Evolutionary conservation across 306 rosid species (phyloP), one percentile per base, ranked within the genome.

Genomic region (Cucurbita pepo): DNA sequence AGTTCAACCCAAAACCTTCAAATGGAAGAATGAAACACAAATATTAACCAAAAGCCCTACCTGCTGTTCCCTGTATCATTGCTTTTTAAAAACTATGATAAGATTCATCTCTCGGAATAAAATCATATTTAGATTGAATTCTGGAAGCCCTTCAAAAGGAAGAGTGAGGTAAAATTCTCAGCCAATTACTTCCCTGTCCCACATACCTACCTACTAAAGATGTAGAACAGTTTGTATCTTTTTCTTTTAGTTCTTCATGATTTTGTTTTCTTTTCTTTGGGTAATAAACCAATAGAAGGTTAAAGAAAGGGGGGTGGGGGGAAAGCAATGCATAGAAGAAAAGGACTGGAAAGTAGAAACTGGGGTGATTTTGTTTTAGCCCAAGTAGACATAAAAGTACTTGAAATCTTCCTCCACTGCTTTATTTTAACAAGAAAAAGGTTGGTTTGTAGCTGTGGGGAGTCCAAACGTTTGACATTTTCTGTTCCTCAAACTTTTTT

Each of bases 381-480:
- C 47, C 34, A 75, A 70, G 75, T 76, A 72, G 77, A 71, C 61
- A 76, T 50, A 30, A 65, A 79, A 76, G 56, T 71, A 78, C 40
- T 72, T 75, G 75, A 64, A 70, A 52, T 66, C 64, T 77, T 80
- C 70, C 71, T 60, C 40, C 10, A 76, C 66, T 75, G 76, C 54
- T 78, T 78, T 69, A 63, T 86, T 85, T 80, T 22, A 57, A 57
- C 18, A 58, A 79, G 5, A 81, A 78, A 75, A 69, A 80, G 71
- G 61, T 56, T 55, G 56, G 74, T 52, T 61, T 82, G 37, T 74
- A 81, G 85, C 16, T 40, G 30, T n/a, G 52, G 36, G 70, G 76
- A 74, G 76, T 79, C 85, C 78, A 82, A 86, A 83, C 86, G 83
- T 91, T 51, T 86, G 86, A 78, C 69, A 77, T 82, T 38, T 61